Conservation (phyloP, 73 alveolate genomes). For the Uronychia binucleata region DNA sequence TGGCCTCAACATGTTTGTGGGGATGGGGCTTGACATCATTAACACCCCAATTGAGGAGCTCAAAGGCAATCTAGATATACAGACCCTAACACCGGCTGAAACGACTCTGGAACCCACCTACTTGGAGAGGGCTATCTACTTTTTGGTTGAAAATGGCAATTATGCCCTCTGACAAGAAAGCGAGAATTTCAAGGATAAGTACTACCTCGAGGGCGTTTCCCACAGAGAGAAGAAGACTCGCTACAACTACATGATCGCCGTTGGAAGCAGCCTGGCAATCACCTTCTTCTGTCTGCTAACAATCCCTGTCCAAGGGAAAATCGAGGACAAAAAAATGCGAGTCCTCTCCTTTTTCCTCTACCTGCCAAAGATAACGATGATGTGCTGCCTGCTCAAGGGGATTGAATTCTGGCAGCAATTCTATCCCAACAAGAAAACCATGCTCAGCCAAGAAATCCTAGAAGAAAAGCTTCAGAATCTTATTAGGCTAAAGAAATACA, state of each 20-base stretch:
- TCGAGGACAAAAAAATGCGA: background rate
- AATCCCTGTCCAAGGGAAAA: background rate
- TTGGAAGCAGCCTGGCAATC: background rate
- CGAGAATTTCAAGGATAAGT: background rate
- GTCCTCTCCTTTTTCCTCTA: background rate
- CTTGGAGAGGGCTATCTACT: background rate
- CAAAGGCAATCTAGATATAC: background rate
- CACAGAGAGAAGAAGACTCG: background rate
- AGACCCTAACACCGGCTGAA: background rate
- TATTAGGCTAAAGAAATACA: background rate
- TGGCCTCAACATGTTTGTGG: background rate
- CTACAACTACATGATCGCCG: background rate
- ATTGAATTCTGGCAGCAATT: background rate
- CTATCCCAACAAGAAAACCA: background rate
- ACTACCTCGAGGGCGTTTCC: background rate
- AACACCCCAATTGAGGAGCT: background rate
- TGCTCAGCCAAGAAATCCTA: background rate
- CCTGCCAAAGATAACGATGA: background rate
- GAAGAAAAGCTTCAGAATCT: background rate
- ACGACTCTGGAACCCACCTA: background rate
- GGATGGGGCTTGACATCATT: background rate
- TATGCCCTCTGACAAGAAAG: background rate
- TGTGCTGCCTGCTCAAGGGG: background rate
- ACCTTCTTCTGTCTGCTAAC: background rate
- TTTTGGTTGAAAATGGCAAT: background rate